These are phyloP conservation scores for Kurtzmaniella fragi DNA, from an alignment of 805 yeast species.

Conservation along the genomic window DNA sequence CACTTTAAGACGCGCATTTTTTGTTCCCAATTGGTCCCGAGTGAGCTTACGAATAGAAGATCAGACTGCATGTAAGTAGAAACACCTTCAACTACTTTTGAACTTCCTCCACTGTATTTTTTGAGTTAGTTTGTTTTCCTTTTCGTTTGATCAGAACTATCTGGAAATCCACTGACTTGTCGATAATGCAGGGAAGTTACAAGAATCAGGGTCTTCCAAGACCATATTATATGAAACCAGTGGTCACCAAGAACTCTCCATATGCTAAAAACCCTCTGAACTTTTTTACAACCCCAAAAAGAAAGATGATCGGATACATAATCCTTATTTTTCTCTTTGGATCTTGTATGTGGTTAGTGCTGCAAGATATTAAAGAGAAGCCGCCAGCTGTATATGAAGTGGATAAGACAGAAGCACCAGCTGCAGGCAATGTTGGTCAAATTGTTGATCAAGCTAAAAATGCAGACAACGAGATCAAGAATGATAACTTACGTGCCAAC, in stretches of 20 bases:
- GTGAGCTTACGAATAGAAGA: too few relatives aligned
- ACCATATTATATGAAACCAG: constrained; percentile 43
- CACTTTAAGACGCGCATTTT: too few relatives aligned
- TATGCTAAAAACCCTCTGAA: constrained; percentile 28
- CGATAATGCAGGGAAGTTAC: constrained; percentile 39
- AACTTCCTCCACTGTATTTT: too few relatives aligned
- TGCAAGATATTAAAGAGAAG: constrained; percentile 28
- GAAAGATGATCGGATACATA: constrained; percentile 35
- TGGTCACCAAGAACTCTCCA: constrained; percentile 26
- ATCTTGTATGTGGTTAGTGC: constrained; percentile 27
- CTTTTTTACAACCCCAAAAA: constrained; percentile 31
- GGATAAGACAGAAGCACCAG: constrained; percentile 10
- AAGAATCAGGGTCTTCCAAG: constrained; percentile 39
- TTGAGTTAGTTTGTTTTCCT: too few relatives aligned
- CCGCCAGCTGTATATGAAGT: constrained; percentile 26
- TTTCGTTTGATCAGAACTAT: too few relatives aligned
- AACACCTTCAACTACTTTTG: too few relatives aligned
- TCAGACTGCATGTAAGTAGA: too few relatives aligned
- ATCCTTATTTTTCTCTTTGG: constrained; percentile 31
- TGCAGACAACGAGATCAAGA: constrained; percentile 29
- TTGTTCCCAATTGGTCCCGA: too few relatives aligned
- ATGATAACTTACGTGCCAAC: constrained; percentile 33
- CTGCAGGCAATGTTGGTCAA: constrained; percentile 23
- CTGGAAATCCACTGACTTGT: too few relatives aligned
- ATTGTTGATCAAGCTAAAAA: constrained; percentile 20